Conservation (phyloP, 345 rosid genomes). For the Camelina neglecta region DNA sequence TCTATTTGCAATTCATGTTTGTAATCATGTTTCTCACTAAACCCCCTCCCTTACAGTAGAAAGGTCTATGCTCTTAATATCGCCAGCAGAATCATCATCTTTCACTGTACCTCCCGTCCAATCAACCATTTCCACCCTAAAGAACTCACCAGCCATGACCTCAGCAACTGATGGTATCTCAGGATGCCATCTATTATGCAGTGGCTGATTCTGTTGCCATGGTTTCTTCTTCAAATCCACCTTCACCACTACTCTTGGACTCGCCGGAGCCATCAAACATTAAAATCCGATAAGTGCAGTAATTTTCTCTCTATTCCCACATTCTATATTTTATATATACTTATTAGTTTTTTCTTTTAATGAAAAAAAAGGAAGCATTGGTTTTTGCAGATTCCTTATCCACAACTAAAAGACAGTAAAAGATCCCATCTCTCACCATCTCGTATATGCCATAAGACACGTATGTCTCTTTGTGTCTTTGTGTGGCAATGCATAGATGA, state of each 20-base stretch:
- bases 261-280: constrained; percentile 61
- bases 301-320: constrained; percentile 37
- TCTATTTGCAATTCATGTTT: neutral
- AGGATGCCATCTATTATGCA: no score
- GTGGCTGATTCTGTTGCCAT: constrained; percentile 43
- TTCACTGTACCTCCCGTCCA: constrained; percentile 74
- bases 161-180: no score
- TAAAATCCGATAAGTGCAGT: constrained; percentile 4
- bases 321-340: neutral
- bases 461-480: constrained; percentile 12
- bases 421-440: constrained; percentile 14
- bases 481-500: constrained; percentile 23
- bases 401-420: neutral
- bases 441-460: constrained; percentile 3
- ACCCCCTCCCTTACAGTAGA: constrained; percentile 51
- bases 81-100: constrained; percentile 65
- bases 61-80: constrained; percentile 60
- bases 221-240: constrained; percentile 74
- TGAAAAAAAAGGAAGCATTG: constrained; percentile 13
- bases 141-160: no score
- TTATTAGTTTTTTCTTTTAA: neutral
- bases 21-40: constrained; percentile 4
- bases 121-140: no score
- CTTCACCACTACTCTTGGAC: constrained; percentile 60
- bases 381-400: constrained; percentile 31